Evolutionary conservation across 257 asterid genomes (phyloP), one percentile per base, ranked within the genome.

Genomic region (Knoxia roxburghii): DNA sequence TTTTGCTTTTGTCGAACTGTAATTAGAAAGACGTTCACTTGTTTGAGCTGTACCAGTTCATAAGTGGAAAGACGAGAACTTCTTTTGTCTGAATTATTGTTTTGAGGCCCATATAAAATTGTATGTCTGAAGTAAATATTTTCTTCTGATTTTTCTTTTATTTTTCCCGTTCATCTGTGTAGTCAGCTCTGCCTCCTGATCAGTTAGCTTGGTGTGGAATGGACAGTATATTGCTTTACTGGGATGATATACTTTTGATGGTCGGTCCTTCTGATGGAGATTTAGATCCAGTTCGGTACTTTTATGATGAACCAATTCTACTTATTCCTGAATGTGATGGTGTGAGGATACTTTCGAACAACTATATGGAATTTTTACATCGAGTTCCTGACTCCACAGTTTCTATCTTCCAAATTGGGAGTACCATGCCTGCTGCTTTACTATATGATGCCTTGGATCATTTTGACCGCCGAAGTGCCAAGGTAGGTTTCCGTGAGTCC

Each of bases 161-260:
- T 65, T 54, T 65, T 21, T 56, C 27, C 52, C 39, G 70, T 65
- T 49, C 67, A 23, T 74, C 62, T 72, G 33, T 78, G 40, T 83
- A 94, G 99, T 82, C 99, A 48, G 83, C 92, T 62, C 85, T 94
- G 61, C 97, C 97, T 71, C 97, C 97, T 68, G 95, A 85, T 70
- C 99, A 94, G 78, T 79, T 94, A 73, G 94, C 93, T 75, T 94
- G 99, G 97, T 90, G 97, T 65, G 97, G 99, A 71, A 76, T 87
- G 95, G 97, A 94, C 72, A 88, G 96, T 69, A 88, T 94, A 63
- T 80, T 94, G 73, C 92, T 88, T 45, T 87, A 87, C 77, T 90
- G 95, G 97, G 97, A 94, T 75, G 99, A 94, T 80, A 87, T 87
- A 89, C 82, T 94, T 73, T 65, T 94, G 68, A 94, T 94, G 99